Conservation (phyloP, 202 grass and related monocot genomes). For the Zoysia matrella region DNA sequence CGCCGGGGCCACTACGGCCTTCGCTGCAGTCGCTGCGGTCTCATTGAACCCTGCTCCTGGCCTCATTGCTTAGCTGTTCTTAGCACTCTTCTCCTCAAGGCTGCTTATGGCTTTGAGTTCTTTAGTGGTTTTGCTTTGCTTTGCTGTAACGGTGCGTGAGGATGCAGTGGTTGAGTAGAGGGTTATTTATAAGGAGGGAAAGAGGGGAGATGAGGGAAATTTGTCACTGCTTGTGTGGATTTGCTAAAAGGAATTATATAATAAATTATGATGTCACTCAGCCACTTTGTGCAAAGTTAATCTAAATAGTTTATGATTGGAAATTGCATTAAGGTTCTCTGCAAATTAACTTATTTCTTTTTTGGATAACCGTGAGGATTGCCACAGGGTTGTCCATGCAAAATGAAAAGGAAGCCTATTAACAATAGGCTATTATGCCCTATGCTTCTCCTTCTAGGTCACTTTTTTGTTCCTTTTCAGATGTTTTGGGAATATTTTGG, state of each 20-base stretch:
- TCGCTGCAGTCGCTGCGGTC: constrained; percentile 53
- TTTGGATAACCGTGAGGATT: background rate
- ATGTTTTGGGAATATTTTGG: constrained; percentile 51
- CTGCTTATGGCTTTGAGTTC: constrained; percentile 16
- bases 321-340: constrained; percentile 13
- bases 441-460: constrained; percentile 23
- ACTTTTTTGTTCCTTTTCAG: constrained; percentile 42
- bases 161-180: constrained; percentile 9
- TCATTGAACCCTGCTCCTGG: constrained; percentile 71
- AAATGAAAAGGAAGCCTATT: constrained; percentile 44
- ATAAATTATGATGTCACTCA: constrained; percentile 41
- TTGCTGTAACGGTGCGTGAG: constrained; percentile 42
- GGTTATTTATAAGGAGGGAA: constrained; percentile 55
- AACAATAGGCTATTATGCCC: background rate
- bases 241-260: constrained; percentile 16
- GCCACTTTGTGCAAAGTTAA: constrained; percentile 16
- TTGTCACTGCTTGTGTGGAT: constrained; percentile 38
- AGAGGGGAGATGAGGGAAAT: background rate
- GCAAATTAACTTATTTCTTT: background rate
- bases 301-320: background rate
- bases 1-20: constrained; percentile 37
- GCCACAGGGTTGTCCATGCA: constrained; percentile 21
- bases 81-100: constrained; percentile 15
- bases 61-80: constrained; percentile 68
- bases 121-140: constrained; percentile 33